phyloP scores from a whole-genome alignment of 371 early-diverging fungal genomes.

The Blakeslea trispora region DNA sequence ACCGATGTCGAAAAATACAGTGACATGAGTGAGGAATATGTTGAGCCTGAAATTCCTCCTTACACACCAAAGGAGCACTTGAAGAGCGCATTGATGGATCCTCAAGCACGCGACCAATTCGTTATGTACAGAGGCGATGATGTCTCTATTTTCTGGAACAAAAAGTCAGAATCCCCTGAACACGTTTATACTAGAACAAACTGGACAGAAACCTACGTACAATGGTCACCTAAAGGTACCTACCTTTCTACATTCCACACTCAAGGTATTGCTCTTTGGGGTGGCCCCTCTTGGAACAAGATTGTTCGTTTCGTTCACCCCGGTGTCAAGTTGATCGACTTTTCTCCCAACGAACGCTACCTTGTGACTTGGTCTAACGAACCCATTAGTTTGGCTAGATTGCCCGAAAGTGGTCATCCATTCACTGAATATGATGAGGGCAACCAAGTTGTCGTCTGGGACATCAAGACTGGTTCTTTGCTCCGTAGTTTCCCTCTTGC shows the following conservation, averaged over 20 bases:
- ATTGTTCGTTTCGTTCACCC: constrained; percentile 92
- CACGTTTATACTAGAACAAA: constrained; percentile 69
- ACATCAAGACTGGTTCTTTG: constrained; percentile 80
- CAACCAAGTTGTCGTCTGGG: constrained; percentile 87
- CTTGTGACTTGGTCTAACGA: constrained; percentile 92
- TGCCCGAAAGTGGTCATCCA: constrained; percentile 63
- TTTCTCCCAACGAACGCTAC: constrained; percentile 91
- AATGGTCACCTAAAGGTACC: constrained; percentile 95
- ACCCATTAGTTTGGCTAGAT: constrained; percentile 66
- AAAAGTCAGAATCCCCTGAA: constrained; percentile 84
- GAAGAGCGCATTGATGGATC: constrained; percentile 89
- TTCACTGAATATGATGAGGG: constrained; percentile 78
- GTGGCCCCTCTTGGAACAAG: constrained; percentile 91
- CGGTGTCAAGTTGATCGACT: constrained; percentile 90
- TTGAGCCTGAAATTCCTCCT: constrained; percentile 66
- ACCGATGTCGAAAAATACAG: constrained; percentile 89
- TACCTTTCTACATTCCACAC: constrained; percentile 93
- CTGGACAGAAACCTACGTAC: constrained; percentile 94
- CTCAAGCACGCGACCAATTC: constrained; percentile 89
- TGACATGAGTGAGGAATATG: constrained; percentile 75
- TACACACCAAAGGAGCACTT: constrained; percentile 87
- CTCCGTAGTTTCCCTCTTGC: constrained; percentile 85
- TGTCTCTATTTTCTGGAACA: constrained; percentile 88
- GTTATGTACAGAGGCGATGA: constrained; percentile 85
- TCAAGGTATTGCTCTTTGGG: constrained; percentile 96